Base-by-base conservation (phyloP, 208 protist species). In the Leishmania guyanensis region DNA sequence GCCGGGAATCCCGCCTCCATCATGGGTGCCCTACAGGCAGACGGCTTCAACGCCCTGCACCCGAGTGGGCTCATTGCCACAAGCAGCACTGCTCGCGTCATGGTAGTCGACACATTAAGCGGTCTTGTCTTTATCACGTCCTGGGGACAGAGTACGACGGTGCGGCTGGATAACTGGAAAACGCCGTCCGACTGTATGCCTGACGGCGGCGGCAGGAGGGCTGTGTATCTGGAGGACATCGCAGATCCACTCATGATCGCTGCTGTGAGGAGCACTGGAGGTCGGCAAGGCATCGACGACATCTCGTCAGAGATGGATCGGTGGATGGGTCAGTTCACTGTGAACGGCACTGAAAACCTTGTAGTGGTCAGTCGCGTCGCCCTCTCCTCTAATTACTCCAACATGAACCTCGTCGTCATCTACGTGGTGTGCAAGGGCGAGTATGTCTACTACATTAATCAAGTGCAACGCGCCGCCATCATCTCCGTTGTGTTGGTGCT, bases 131-230 rank as follows among this genome's bases (percentile, higher is more conserved):
- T 94, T 14, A 65, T 83, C 54, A 84, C n/a, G 20, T 90, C 85
- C n/a, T 89, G 84, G 79, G 22, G 9, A n/a, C 60, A 74, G n/a
- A 54, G 74, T 33, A 64, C 73, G 17, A 17, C 51, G 17, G 87
- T 81, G 46, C 51, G 39, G 43, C 54, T 87, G 80, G 91, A 92
- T 64, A 86, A 90, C 71, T 94, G 89, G 89, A 88, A 91, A 66
- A 60, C 51, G 77, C 46, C 65, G 26, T 78, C 14, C 65, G 78
- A 58, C 62, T 78, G 66, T 33, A 50, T 53, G n/a, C 65, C 56
- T 26, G 39, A n/a, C 16, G 29, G 26, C n/a, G 58, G 16, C n/a
- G 14, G 26, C 8, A 9, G 26, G 64, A n/a, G 77, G 22, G 33
- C 43, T 22, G 36, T 84, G 14, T 76, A 80, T 54, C 8, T 89